Evolutionary conservation across 2,329 filamentous ascomycete genomes (phyloP), one percentile per base, ranked within the genome.

Genomic region (Diaporthe ilicicola): DNA sequence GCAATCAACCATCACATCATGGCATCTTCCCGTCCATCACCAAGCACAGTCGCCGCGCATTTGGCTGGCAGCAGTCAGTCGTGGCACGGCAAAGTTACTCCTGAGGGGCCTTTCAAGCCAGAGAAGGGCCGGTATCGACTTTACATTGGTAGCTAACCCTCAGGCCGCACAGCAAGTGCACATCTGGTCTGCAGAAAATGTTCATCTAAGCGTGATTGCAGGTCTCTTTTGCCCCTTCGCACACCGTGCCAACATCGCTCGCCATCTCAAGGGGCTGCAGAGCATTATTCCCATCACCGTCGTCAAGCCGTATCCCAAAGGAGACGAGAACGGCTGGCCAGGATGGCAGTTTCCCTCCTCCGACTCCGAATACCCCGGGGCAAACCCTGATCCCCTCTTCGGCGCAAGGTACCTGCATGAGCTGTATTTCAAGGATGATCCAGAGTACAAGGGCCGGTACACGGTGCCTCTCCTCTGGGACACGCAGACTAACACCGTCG

Each of bases 301-400:
- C 4, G 89, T 92, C 1, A 88, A 87, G 74, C 87, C 90, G 0
- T 92, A 92, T 73, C 91, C 91, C 0, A 93, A 92, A 76, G 90
- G 89, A 64, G 85, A 90, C 74, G 84, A 86, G 22, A 85, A 86
- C 9, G 90, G 90, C 42, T 91, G 89, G 87, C 88, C 88, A 0
- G 90, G 89, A 17, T 91, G 88, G 88, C 82, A 84, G 37, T 92
- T 92, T 74, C 86, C 89, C 0, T 79, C 79, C 3, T 81, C 82
- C 0, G 77, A 86, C 68, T 80, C 85, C 56, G 82, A 87, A 73
- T 92, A 91, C 75, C 86, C 85, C 22, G 86, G 84, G 19, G 86
- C 90, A 7, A 91, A 89, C 0, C 83, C 86, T 3, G 90, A 92
- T 76, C 84, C 86, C 37, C 81, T 92, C 5, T 92, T 89, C 73